These are phyloP conservation scores for Raffaelea arxii DNA, from an alignment of 2,329 filamentous ascomycete genomes.

Conservation along the genomic window DNA sequence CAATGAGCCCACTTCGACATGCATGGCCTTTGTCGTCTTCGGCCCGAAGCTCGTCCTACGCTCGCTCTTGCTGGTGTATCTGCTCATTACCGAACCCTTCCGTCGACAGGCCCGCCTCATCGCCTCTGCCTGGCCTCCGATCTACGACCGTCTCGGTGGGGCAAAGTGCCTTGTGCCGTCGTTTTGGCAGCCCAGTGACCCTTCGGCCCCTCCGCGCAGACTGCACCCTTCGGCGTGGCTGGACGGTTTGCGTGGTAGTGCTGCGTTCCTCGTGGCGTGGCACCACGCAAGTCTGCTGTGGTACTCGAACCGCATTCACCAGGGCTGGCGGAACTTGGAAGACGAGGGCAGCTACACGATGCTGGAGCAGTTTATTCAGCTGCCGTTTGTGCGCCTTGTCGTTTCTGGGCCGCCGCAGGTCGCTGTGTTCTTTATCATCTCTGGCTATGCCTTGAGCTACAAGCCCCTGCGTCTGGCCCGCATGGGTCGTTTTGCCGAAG, in stretches of 20 bases:
- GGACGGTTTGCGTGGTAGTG: slow-evolving; percentile 45
- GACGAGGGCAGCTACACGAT: slow-evolving; percentile 8
- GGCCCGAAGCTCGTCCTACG: slow-evolving; percentile 1
- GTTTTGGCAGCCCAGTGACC: slow-evolving; percentile 6
- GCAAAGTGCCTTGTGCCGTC: slow-evolving; percentile 8
- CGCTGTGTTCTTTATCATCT: slow-evolving; percentile 39
- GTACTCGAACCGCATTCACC: slow-evolving; percentile 20
- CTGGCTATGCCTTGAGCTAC: slow-evolving; percentile 15
- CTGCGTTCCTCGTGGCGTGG: slow-evolving; percentile 44
- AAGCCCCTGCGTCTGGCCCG: slow-evolving; percentile 14
- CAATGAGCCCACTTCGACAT: no score
- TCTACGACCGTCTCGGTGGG: slow-evolving; percentile 2
- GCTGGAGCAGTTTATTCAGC: slow-evolving; percentile 18
- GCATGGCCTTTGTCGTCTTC: neutral
- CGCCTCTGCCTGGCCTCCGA: slow-evolving; percentile 1
- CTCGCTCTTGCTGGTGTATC: neutral
- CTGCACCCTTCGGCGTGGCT: slow-evolving; percentile 19
- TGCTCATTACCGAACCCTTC: slow-evolving; percentile 1
- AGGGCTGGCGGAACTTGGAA: no score
- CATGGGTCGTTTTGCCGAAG: slow-evolving; percentile 9
- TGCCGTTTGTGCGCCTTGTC: slow-evolving; percentile 26
- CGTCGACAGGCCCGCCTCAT: neutral
- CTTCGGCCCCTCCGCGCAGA: neutral
- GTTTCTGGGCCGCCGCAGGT: slow-evolving; percentile 27
- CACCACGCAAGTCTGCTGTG: slow-evolving; percentile 29